Evolutionary conservation across 2,329 filamentous ascomycete species (phyloP).

Genomic region (Ophiocordyceps camponoti-rufipedis): DNA sequence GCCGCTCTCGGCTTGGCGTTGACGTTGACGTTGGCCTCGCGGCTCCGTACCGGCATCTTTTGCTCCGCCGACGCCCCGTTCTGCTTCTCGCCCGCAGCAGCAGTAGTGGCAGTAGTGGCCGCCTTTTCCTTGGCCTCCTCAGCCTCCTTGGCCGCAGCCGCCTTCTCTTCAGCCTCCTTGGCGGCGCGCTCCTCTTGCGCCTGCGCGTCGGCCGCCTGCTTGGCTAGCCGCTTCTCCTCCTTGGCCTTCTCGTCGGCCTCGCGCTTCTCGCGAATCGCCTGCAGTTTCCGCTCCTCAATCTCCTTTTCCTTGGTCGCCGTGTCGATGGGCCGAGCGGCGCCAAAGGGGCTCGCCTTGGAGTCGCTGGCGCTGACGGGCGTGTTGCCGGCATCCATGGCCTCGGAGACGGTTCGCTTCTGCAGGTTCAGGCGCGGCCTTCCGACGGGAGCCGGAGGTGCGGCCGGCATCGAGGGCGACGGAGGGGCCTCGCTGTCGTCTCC

Average conservation of each 20-base stretch:
- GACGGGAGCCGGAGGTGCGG: slow-evolving; percentile 27
- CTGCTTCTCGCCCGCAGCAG: slow-evolving; percentile 4
- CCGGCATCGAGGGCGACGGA: slow-evolving; percentile 48
- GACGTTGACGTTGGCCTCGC: slow-evolving; percentile 18
- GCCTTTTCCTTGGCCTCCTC: slow-evolving; percentile 13
- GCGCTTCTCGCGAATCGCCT: slow-evolving; percentile 61
- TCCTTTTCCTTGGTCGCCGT: slow-evolving; percentile 77
- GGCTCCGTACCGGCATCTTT: slow-evolving; percentile 22
- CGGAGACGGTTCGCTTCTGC: slow-evolving; percentile 77
- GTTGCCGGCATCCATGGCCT: slow-evolving; percentile 34
- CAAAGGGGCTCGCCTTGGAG: slow-evolving; percentile 82
- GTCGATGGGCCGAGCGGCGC: slow-evolving; percentile 84
- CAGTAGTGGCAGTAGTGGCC: neutral
- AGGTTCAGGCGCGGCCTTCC: slow-evolving; percentile 74
- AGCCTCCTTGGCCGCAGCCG: slow-evolving; percentile 3
- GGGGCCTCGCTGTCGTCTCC: slow-evolving; percentile 55
- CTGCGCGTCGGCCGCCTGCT: slow-evolving; percentile 27
- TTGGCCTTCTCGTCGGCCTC: slow-evolving; percentile 76
- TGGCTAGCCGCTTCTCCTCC: slow-evolving; percentile 48
- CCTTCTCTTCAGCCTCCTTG: slow-evolving; percentile 9
- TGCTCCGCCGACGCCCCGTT: slow-evolving; percentile 25
- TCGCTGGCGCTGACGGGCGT: slow-evolving; percentile 39
- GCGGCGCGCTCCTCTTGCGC: slow-evolving; percentile 14
- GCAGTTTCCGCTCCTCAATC: slow-evolving; percentile 72
- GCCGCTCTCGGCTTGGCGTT: slow-evolving; percentile 33